phyloP scores from a whole-genome alignment of 2,329 filamentous ascomycete genomes.

The Ramularia endophylla region DNA sequence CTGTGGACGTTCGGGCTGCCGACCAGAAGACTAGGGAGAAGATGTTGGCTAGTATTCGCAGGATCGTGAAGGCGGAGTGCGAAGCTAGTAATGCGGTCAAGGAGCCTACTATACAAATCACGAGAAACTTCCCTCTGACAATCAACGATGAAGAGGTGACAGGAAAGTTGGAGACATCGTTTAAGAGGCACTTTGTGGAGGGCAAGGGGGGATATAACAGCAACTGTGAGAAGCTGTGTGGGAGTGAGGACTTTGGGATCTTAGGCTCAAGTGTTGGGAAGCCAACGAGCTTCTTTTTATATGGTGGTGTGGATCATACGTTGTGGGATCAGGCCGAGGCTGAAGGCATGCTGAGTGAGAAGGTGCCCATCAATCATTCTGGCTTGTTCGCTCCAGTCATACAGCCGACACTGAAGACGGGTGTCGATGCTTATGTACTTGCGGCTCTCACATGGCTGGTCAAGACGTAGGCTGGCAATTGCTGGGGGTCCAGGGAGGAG shows the following conservation, averaged over 20 bases:
- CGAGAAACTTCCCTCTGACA: slow-evolving; percentile 43
- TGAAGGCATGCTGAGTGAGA: slow-evolving; percentile 40
- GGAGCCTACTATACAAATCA: slow-evolving; percentile 40
- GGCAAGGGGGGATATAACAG: slow-evolving; percentile 31
- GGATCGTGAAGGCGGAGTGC: slow-evolving; percentile 53
- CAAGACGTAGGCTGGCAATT: slow-evolving; percentile 17
- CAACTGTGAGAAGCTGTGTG: slow-evolving; percentile 38
- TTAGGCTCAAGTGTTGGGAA: slow-evolving; percentile 45
- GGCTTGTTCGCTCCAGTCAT: slow-evolving; percentile 54
- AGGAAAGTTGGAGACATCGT: slow-evolving; percentile 37
- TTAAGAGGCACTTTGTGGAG: slow-evolving; percentile 41
- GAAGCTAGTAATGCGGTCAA: slow-evolving; percentile 41
- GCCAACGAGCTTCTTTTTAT: slow-evolving; percentile 52
- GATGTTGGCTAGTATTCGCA: slow-evolving; percentile 43
- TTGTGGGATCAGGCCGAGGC: slow-evolving; percentile 46
- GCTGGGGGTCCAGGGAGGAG: too few relatives aligned
- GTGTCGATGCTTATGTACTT: slow-evolving; percentile 36
- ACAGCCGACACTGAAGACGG: slow-evolving; percentile 51
- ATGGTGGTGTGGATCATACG: slow-evolving; percentile 48
- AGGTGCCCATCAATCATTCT: slow-evolving; percentile 55
- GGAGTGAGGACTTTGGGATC: slow-evolving; percentile 55
- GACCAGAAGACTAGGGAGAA: slow-evolving; percentile 41
- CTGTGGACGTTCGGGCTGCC: slow-evolving; percentile 50
- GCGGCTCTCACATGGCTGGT: slow-evolving; percentile 32
- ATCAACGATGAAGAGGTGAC: slow-evolving; percentile 48